These are phyloP conservation scores for Suhomyces xylopsoci DNA, from an alignment of 805 yeast species.

Conservation along the genomic window DNA sequence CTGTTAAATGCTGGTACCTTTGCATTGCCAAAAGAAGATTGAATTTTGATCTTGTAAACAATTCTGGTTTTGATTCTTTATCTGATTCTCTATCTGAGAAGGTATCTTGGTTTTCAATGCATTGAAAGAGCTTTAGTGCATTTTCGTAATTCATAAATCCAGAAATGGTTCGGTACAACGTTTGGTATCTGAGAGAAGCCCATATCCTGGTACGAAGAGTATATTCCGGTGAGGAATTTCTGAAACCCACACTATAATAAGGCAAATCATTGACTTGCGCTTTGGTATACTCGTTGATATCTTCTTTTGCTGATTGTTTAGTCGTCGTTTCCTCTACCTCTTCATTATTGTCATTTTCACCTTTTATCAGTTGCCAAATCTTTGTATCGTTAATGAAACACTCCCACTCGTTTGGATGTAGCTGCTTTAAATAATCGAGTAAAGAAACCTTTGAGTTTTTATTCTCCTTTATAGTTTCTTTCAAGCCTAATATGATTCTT, in stretches of 20 bases:
- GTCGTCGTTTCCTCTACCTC: background rate
- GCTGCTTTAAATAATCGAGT: slow-evolving; percentile 73
- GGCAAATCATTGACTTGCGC: slow-evolving; percentile 61
- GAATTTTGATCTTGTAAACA: slow-evolving; percentile 74
- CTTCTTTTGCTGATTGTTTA: slow-evolving; percentile 3
- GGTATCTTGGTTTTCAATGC: slow-evolving; percentile 56
- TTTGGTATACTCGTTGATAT: slow-evolving; percentile 11
- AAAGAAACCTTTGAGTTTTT: slow-evolving; percentile 50
- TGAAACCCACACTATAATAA: slow-evolving; percentile 69
- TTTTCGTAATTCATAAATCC: slow-evolving; percentile 78
- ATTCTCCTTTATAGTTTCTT: slow-evolving; percentile 47
- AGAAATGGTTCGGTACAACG: slow-evolving; percentile 75
- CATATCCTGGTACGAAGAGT: slow-evolving; percentile 75
- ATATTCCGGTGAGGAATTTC: slow-evolving; percentile 59
- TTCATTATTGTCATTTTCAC: background rate
- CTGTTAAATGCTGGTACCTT: slow-evolving; percentile 61
- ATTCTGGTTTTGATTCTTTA: slow-evolving; percentile 14
- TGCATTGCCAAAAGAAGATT: slow-evolving; percentile 85
- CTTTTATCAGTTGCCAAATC: slow-evolving; percentile 21
- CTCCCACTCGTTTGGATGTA: slow-evolving; percentile 77
- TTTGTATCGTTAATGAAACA: slow-evolving; percentile 76
- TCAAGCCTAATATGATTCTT: slow-evolving; percentile 42
- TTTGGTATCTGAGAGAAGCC: slow-evolving; percentile 84
- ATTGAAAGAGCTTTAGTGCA: slow-evolving; percentile 67
- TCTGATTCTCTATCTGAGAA: slow-evolving; percentile 27